A percentile compares a stretch with the other conserved stretches of the same genome.
Conservation (phyloP, 164 flowering plant genomes). For the Paratinospora sagittata region DNA sequence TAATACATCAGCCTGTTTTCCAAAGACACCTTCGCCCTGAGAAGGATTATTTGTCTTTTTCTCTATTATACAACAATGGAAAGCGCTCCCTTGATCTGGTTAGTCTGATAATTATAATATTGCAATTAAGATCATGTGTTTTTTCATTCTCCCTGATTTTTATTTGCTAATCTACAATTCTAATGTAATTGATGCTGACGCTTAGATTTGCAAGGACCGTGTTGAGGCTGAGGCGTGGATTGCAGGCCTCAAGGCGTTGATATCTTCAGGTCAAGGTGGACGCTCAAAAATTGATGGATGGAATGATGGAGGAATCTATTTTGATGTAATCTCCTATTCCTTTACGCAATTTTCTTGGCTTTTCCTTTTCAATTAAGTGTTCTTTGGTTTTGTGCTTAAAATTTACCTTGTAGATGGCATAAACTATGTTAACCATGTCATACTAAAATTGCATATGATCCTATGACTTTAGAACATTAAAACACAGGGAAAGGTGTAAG, state of each 20-base stretch:
- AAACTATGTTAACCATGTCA: too few species aligned
- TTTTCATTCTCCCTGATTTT: too few species aligned
- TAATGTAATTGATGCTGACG: constrained; percentile 3
- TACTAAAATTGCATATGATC: too few species aligned
- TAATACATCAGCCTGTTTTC: constrained; percentile 62
- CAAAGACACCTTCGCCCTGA: constrained; percentile 81
- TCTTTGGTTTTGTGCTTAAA: neutral
- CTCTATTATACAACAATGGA: constrained; percentile 83
- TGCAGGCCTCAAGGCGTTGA: constrained; percentile 75
- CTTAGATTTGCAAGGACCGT: constrained; percentile 94
- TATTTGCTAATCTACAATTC: neutral
- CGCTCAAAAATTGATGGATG: constrained; percentile 96
- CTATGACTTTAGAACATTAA: too few species aligned
- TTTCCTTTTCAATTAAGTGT: neutral
- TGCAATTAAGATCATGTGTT: neutral
- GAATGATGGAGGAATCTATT: constrained; percentile 75
- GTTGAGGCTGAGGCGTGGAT: constrained; percentile 97
- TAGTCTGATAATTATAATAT: constrained; percentile 16
- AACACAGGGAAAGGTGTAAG: too few species aligned
- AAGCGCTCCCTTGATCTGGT: constrained; percentile 95
- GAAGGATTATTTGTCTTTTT: constrained; percentile 92
- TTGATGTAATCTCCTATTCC: constrained; percentile 46
- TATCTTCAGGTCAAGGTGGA: constrained; percentile 73
- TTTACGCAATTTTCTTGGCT: neutral
- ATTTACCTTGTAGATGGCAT: neutral